These are phyloP conservation scores for Nemania bipapillata DNA, from an alignment of 2,329 filamentous ascomycete species.

Conservation along the genomic window DNA sequence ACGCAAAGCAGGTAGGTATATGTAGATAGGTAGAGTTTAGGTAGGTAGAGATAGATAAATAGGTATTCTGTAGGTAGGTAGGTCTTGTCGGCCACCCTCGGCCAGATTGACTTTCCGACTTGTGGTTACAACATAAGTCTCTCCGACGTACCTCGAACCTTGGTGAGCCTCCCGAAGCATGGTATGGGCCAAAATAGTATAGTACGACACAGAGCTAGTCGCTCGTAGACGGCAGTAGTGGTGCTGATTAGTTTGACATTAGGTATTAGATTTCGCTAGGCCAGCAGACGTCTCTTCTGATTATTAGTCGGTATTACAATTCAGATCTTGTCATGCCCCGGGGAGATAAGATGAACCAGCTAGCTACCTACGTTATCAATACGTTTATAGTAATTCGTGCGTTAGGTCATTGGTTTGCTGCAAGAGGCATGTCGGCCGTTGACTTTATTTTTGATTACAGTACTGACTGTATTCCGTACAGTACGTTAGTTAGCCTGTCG, in stretches of 20 bases:
- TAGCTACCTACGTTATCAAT: constrained; percentile 45
- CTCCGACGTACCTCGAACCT: constrained; percentile 41
- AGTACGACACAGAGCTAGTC: constrained; percentile 29
- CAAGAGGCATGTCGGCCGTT: constrained; percentile 41
- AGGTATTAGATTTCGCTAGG: constrained; percentile 31
- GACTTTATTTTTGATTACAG: constrained; percentile 11
- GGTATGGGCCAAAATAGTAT: constrained; percentile 6
- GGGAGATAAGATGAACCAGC: constrained; percentile 47
- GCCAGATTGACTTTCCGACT: constrained; percentile 40
- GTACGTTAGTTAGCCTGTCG: too few relatives aligned
- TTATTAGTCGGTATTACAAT: constrained; percentile 45
- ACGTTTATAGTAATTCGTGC: constrained; percentile 46
- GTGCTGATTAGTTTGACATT: constrained; percentile 18
- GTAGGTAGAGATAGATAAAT: too few relatives aligned
- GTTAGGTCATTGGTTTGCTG: constrained; percentile 39
- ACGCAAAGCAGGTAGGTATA: too few relatives aligned
- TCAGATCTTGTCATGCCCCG: constrained; percentile 47
- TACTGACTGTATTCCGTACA: too few relatives aligned
- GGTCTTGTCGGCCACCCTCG: constrained; percentile 19
- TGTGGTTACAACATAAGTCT: constrained; percentile 36
- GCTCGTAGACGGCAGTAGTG: constrained; percentile 30
- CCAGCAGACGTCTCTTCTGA: constrained; percentile 25
- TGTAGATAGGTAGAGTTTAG: too few relatives aligned
- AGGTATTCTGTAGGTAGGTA: neutral
- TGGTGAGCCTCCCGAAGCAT: constrained; percentile 39